Evolutionary conservation across 306 rosid genomes (phyloP).

Genomic region (Mucuna pruriens): DNA sequence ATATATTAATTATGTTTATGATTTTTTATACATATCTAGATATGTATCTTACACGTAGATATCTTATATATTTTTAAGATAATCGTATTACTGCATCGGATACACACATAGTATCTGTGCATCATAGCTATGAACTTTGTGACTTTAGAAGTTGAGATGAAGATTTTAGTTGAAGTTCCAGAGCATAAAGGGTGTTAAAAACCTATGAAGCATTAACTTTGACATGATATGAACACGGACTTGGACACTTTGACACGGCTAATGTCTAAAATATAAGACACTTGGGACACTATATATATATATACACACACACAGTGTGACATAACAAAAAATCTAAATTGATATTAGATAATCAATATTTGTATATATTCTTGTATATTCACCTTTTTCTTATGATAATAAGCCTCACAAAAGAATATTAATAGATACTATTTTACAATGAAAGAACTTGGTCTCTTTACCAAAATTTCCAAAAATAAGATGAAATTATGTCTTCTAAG

Average conservation of each 20-base stretch:
- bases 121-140: not conserved
- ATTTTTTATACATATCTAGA: too few species aligned
- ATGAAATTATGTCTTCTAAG: not conserved
- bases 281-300: not conserved
- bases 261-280: not conserved
- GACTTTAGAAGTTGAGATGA: slow-evolving; percentile 2
- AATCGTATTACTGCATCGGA: too few species aligned
- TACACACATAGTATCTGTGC: too few species aligned
- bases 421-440: not conserved
- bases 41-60: too few species aligned
- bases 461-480: too few species aligned
- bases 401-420: not conserved
- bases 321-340: not conserved
- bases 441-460: not conserved
- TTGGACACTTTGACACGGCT: not conserved
- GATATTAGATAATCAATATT: not conserved
- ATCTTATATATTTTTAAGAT: too few species aligned
- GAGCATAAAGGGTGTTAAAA: not conserved
- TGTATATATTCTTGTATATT: not conserved
- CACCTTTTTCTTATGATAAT: not conserved
- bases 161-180: not conserved
- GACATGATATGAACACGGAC: not conserved
- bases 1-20: too few species aligned
- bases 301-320: not conserved
- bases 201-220: not conserved